Evolutionary conservation across 371 early-diverging fungal genomes (phyloP).

Genomic region (Zychaea mexicana): DNA sequence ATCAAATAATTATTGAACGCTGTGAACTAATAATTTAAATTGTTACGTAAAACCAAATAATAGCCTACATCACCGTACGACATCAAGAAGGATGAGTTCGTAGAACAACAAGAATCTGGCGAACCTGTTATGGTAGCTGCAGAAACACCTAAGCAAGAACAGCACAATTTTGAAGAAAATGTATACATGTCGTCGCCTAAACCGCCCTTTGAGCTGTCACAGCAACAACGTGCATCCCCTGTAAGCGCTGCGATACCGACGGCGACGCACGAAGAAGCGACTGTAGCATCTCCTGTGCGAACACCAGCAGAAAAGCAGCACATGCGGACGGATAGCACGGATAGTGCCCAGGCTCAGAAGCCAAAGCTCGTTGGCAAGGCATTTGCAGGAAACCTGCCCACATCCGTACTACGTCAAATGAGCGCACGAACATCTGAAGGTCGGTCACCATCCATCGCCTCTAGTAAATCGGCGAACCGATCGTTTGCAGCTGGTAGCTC

Average conservation of each 20-base stretch:
- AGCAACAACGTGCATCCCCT: background rate
- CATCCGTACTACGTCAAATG: slow-evolving; percentile 68
- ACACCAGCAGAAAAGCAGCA: slow-evolving; percentile 9
- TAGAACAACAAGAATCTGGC: background rate
- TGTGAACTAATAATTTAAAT: no score
- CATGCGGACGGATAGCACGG: background rate
- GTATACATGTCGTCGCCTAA: background rate
- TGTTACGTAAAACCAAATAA: no score
- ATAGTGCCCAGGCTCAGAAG: slow-evolving; percentile 13
- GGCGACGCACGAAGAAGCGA: background rate
- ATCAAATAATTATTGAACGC: no score
- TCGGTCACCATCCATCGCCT: slow-evolving; percentile 34
- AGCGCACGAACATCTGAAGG: slow-evolving; percentile 54
- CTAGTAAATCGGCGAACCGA: slow-evolving; percentile 19
- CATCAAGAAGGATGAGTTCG: background rate
- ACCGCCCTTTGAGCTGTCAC: background rate
- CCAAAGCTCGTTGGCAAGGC: slow-evolving; percentile 40
- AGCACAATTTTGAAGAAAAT: background rate
- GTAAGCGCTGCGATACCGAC: no score
- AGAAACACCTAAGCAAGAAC: background rate
- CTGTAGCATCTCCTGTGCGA: background rate
- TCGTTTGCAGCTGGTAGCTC: slow-evolving; percentile 5
- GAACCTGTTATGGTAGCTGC: background rate
- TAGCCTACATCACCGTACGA: background rate
- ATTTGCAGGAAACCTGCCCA: slow-evolving; percentile 67